These are phyloP conservation scores for Eutrema japonicum DNA, from an alignment of 345 rosid genomes.

Conservation along the genomic window DNA sequence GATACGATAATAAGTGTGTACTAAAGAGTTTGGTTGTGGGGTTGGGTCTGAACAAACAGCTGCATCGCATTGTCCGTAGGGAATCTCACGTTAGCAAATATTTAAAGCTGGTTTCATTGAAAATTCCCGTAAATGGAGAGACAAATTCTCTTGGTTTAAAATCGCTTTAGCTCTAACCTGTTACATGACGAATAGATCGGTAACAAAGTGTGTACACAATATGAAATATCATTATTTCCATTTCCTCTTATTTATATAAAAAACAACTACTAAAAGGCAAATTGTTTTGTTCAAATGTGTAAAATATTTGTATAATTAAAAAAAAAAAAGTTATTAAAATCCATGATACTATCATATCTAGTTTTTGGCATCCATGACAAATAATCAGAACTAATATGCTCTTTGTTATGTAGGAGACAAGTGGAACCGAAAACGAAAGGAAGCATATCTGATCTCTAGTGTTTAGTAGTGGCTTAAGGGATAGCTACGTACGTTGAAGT, in stretches of 20 bases:
- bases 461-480: conserved; percentile 22
- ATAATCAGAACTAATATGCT: conserved; percentile 21
- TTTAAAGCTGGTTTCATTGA: background rate
- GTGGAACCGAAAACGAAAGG: conserved; percentile 44
- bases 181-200: background rate
- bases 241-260: background rate
- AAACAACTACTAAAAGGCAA: too few relatives aligned
- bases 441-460: conserved; percentile 33
- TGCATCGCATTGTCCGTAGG: conserved; percentile 22
- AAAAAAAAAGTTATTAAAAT: too few relatives aligned
- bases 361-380: conserved; percentile 21
- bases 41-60: conserved; percentile 21
- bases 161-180: conserved; percentile 16
- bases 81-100: conserved; percentile 6
- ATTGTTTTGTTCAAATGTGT: background rate
- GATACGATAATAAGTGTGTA: background rate
- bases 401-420: conserved; percentile 34
- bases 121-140: conserved; percentile 30
- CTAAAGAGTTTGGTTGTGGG: conserved; percentile 2
- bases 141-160: conserved; percentile 12
- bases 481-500: conserved; percentile 37
- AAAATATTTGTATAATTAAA: too few relatives aligned
- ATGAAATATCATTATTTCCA: background rate
- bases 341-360: conserved; percentile 3
- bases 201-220: background rate